Evolutionary conservation across 306 rosid genomes (phyloP).

Genomic region (Calophaca sinica): DNA sequence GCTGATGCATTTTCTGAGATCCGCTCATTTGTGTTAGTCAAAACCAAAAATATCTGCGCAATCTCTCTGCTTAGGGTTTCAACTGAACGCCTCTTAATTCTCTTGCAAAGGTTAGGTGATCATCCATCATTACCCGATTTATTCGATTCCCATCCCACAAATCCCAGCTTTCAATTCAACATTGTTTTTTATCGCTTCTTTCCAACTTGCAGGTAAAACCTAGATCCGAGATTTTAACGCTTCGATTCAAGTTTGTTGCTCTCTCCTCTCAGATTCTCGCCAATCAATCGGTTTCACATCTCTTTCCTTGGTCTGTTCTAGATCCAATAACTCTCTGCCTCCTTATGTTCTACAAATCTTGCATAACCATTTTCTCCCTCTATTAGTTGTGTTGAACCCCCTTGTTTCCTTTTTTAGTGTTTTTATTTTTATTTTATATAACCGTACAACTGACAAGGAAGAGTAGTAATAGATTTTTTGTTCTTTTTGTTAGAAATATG

Average conservation of each 20-base stretch:
- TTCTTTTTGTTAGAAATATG: background rate
- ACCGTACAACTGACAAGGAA: no score
- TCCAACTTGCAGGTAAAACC: conserved; percentile 14
- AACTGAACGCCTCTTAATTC: background rate
- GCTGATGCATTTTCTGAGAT: background rate
- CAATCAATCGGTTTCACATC: conserved; percentile 47
- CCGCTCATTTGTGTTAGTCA: conserved; percentile 41
- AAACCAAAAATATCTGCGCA: conserved; percentile 39
- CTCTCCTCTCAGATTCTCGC: background rate
- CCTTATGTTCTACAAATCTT: background rate
- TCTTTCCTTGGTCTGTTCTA: conserved; percentile 15
- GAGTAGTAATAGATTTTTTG: background rate
- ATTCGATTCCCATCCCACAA: background rate
- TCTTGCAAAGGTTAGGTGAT: conserved; percentile 50
- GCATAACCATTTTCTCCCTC: background rate
- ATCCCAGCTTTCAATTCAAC: conserved; percentile 12
- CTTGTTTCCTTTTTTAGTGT: no score
- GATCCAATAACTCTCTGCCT: background rate
- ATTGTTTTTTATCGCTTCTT: conserved; percentile 23
- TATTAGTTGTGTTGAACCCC: no score
- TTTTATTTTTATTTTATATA: no score
- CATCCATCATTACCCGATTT: background rate
- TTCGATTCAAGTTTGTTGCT: background rate
- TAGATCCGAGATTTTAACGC: conserved; percentile 47
- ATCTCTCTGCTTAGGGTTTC: conserved; percentile 58